A percentile compares a stretch with the other conserved stretches of the same genome.
These are phyloP conservation scores for Diaporthe aspalathi DNA, from an alignment of 2,329 filamentous ascomycete genomes.

Conservation along the genomic window DNA sequence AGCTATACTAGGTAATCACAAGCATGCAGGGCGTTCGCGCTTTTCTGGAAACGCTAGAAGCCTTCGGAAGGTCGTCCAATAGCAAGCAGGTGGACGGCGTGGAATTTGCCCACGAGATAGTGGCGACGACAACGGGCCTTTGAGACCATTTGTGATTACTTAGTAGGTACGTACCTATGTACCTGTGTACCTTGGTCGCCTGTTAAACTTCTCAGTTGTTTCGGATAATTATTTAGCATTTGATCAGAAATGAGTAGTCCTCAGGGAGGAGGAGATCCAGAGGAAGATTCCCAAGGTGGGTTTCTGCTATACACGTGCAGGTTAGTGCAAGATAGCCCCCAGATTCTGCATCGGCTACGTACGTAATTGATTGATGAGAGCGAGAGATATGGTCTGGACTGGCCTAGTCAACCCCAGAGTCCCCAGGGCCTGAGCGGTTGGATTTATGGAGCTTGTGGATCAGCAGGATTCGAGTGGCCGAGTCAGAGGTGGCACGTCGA, in stretches of 20 bases:
- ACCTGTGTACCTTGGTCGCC: too few relatives aligned
- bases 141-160: too few relatives aligned
- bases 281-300: background rate
- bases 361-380: slow-evolving; percentile 35
- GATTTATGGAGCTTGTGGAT: background rate
- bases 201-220: background rate
- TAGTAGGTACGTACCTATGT: too few relatives aligned
- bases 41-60: slow-evolving; percentile 35
- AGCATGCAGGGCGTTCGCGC: background rate
- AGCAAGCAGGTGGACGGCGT: too few relatives aligned
- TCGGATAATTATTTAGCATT: background rate
- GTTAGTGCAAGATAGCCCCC: slow-evolving; percentile 20
- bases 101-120: background rate
- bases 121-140: background rate
- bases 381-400: background rate
- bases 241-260: background rate
- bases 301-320: background rate
- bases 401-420: slow-evolving; percentile 3
- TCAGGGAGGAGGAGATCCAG: too few relatives aligned
- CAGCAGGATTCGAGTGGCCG: slow-evolving; percentile 8
- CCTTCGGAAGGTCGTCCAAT: background rate
- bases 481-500: slow-evolving; percentile 3
- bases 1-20: background rate
- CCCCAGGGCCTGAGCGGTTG: background rate
- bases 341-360: slow-evolving; percentile 24